Evolutionary conservation across 2,329 filamentous ascomycete genomes (phyloP), one percentile per base, ranked within the genome.

Genomic region (Diaporthe australafricana): DNA sequence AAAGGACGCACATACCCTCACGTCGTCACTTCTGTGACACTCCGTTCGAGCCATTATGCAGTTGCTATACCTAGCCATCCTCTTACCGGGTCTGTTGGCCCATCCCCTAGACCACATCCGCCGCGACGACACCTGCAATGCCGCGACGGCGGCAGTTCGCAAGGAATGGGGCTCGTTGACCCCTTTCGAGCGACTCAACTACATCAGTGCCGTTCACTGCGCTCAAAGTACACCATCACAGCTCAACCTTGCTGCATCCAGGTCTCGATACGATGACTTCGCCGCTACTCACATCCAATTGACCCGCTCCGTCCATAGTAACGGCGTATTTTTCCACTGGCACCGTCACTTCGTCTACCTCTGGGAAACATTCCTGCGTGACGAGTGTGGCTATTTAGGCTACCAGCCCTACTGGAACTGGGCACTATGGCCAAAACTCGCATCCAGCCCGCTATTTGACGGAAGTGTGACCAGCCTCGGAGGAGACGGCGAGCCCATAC

Each of bases 391-490:
- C 47, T 70, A 76, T 75, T 35, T 76, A 68, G 71, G 50, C 72
- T 74, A 38, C 75, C 77, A 50, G 5, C 52, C 52, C 1, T 87
- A 86, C 76, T 82, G 82, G 78, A 86, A 87, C 73, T 88, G 86
- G 82, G 82, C 83, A 6, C 83, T 82, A 71, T 85, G 83, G 75
- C 74, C 80, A 3, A 83, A 87, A 60, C 80, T 83, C 0, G 73
- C 78, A 70, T 82, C 84, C 74, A 87, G 86, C 0, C 84, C 86
- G 12, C 75, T 88, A 52, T 85, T 89, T 73, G 86, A 87, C 70
- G 87, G 87, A 60, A 85, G 84, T 66, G 81, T 80, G 14, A 85
- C 83, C 50, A 83, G 81, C 55, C 75, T 87, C 81, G 83, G 82
- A 20, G 84, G 85, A 5, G 83, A 86, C 56, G 86, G 86, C 9